Percentiles rank a stretch among this genome's conserved stretches.
Conservation (phyloP, 2,329 filamentous ascomycete species). For the Tolypocladium endophyticum region DNA sequence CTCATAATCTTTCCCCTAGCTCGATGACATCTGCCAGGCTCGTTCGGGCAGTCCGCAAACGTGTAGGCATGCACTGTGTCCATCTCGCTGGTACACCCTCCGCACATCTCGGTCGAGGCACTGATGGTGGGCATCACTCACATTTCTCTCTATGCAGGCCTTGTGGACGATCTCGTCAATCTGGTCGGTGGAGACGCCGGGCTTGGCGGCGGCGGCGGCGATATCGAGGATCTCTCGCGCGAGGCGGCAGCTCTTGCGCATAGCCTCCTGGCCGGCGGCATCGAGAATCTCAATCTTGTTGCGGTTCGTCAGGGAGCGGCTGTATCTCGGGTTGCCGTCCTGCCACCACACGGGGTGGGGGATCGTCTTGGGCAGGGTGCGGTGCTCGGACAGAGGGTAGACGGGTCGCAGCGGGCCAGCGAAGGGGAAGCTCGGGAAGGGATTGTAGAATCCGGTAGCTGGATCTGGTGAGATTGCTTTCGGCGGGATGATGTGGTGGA, state of each 20-base stretch:
- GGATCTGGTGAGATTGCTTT: conserved; percentile 83
- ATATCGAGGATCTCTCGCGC: conserved; percentile 89
- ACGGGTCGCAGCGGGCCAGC: conserved; percentile 75
- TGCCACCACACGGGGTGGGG: conserved; percentile 77
- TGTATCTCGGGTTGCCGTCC: conserved; percentile 63
- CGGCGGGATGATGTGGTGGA: conserved; percentile 64
- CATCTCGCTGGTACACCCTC: not conserved
- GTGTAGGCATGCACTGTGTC: not conserved
- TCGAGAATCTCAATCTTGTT: conserved; percentile 79
- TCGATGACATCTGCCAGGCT: not conserved
- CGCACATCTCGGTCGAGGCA: not conserved
- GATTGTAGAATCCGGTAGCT: conserved; percentile 85
- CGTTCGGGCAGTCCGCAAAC: not conserved
- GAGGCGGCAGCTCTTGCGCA: conserved; percentile 84
- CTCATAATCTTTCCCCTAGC: not conserved
- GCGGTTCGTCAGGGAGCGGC: conserved; percentile 50
- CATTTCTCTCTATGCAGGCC: conserved; percentile 84
- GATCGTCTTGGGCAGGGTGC: conserved; percentile 70
- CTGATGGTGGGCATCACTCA: conserved; percentile 32
- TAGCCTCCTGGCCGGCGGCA: conserved; percentile 69
- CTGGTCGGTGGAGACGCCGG: conserved; percentile 92
- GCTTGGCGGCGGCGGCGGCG: conserved; percentile 69
- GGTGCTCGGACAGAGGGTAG: conserved; percentile 67
- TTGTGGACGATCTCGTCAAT: conserved; percentile 94
- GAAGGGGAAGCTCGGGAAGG: conserved; percentile 79